Evolutionary conservation across 306 rosid species (phyloP), one percentile per base, ranked within the genome.

Genomic region (Gastrolobium villosum): DNA sequence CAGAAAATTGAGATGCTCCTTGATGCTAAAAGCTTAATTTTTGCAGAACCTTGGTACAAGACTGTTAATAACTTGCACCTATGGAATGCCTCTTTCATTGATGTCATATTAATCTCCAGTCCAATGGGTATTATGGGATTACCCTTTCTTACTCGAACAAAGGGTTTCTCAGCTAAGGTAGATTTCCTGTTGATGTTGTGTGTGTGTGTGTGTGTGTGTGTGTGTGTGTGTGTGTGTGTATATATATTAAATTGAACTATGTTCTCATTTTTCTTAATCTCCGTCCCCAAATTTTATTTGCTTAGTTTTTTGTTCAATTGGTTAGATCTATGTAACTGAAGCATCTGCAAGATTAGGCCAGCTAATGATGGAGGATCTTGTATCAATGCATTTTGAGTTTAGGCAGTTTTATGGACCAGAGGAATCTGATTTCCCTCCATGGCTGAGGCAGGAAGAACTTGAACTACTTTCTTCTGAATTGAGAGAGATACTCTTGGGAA

Each of bases 81-180:
- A 9, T 88, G 96, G 92, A 87, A 89, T 71, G 76, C 71, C 44
- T 84, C 91, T 76, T 89, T 81, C 65, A 87, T 90, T 55, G 96
- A 94, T 89, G 80, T 89, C 44, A 68, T 94, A 44, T 87, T 91
- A 84, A 90, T 91, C 75, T 88, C 98, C 3, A 91, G 90, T 74
- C 96, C 96, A n/a, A 94, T 92, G 96, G 96, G 97, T 75, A 86
- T 94, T 82, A 79, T 94, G 70, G 97, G 97, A 56, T 80, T 94
- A 35, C 97, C 98, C 10, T 91, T 86, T 85, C 90, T 94, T 76
- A 87, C 96, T 69, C 87, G 86, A 81, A 74, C 10, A 72, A 90
- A 91, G 76, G 96, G 90, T 65, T 94, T 91, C 83, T 88, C 92
- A 26, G 92, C 97, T 74, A 86, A 91, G 98, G 96, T 94, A 68